Evolutionary conservation across 257 asterid genomes (phyloP), one percentile per base, ranked within the genome.

Genomic region (Ballota nigra): DNA sequence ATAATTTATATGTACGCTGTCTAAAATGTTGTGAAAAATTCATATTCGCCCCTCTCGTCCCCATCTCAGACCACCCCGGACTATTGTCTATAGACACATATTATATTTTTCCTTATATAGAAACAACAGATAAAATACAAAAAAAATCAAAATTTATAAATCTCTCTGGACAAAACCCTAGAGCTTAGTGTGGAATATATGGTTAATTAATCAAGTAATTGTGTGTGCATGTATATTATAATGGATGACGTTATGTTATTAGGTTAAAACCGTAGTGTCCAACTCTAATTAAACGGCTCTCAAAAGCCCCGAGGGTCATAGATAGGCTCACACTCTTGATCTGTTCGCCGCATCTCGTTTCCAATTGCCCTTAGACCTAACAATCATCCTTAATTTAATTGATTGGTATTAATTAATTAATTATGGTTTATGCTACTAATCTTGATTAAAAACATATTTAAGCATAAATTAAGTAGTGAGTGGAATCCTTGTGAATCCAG

Each of bases 331-430:
- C 8, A 4, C 6, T 68, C 71, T 8, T 34, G 20, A 38, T 47
- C 81, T 4, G 11, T 0, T 79, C 74, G 82, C 86, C 82, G 82
- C 86, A 38, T 75, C 86, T 10, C 80, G 5, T n/a, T 28, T 69
- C 43, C 11, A 40, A 70, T 53, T 74, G 80, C 67, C 85, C 79
- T 49, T 18, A 34, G 0, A 63, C 56, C 72, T 62, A 68, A 66
- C 69, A 60, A 49, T 29, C 5, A 77, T 38, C 10, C 60, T 6
- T 73, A 36, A 4, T 34, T n/a, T 38, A 41, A 19, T 19, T 52
- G 9, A 2, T 5, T 15, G 13, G 18, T 43, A 36, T 38, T 38
- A 38, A 38, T 1, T 33, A 33, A 33, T 33, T 5, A 33, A 33
- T 1, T 33, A 33, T 31, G 2, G 6, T 33, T 29, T 5, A 6